phyloP scores from a whole-genome alignment of 768 basidiomycete genomes.

The Lentinula boryana region DNA sequence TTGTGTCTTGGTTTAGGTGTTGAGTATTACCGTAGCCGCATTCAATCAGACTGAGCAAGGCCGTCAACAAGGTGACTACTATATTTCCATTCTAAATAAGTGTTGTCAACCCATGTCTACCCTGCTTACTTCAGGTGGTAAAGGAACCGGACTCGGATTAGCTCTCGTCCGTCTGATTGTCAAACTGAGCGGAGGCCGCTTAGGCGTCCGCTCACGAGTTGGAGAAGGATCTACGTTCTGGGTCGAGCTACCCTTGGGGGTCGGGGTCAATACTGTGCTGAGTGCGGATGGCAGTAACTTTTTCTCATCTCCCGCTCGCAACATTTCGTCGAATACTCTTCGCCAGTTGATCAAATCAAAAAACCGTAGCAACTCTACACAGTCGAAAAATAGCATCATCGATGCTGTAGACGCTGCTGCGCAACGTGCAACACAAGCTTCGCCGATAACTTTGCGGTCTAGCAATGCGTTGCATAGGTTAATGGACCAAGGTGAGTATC shows the following conservation, averaged over 20 bases:
- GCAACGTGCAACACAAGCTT: slow-evolving; percentile 19
- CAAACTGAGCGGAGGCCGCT: slow-evolving; percentile 64
- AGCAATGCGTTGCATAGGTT: slow-evolving; percentile 51
- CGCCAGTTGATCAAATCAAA: slow-evolving; percentile 16
- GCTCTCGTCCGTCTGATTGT: slow-evolving; percentile 78
- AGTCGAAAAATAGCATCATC: slow-evolving; percentile 17
- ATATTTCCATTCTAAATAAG: not conserved
- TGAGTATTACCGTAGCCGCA: slow-evolving; percentile 24
- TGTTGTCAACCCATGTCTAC: not conserved
- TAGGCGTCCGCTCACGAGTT: slow-evolving; percentile 61
- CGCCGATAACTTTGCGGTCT: slow-evolving; percentile 23
- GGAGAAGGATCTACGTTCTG: slow-evolving; percentile 82
- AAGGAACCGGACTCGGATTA: slow-evolving; percentile 69
- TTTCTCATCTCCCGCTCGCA: not conserved
- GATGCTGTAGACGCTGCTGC: slow-evolving; percentile 25
- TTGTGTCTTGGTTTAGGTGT: not conserved
- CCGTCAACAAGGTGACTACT: slow-evolving; percentile 28
- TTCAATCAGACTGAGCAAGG: slow-evolving; percentile 50
- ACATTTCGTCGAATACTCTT: slow-evolving; percentile 7
- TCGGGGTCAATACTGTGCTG: slow-evolving; percentile 48
- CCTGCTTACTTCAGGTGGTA: slow-evolving; percentile 34
- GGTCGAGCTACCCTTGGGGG: slow-evolving; percentile 78
- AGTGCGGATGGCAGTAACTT: slow-evolving; percentile 8
- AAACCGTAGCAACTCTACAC: slow-evolving; percentile 10
- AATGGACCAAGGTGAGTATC: slow-evolving; percentile 53